phyloP scores from a whole-genome alignment of 768 basidiomycete genomes.

The Leccinum ochraceum region DNA sequence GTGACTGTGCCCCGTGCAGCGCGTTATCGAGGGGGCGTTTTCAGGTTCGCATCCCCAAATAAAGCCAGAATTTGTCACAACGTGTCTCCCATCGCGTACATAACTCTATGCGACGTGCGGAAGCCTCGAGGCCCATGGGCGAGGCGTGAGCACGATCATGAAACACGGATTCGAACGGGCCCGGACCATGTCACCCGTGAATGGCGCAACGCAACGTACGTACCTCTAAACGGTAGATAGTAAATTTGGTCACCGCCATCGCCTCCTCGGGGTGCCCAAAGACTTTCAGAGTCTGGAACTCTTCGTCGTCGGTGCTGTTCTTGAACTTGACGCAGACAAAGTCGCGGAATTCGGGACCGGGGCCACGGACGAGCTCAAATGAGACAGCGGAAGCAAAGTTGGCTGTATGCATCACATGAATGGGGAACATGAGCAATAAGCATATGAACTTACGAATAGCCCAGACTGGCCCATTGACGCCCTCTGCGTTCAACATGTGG shows the following conservation, averaged over 20 bases:
- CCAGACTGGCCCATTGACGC: conserved; percentile 51
- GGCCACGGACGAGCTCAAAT: conserved; percentile 74
- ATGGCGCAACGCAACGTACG: too few relatives aligned
- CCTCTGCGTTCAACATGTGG: conserved; percentile 62
- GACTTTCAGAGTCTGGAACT: conserved; percentile 35
- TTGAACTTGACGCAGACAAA: conserved; percentile 83
- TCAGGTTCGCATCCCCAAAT: conserved; percentile 13
- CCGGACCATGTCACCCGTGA: too few relatives aligned
- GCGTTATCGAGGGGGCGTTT: conserved; percentile 12
- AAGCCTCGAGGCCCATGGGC: conserved; percentile 32
- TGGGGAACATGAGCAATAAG: background rate
- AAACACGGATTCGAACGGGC: too few relatives aligned
- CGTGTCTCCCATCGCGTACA: conserved; percentile 21
- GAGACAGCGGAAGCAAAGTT: conserved; percentile 71
- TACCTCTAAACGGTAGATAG: too few relatives aligned
- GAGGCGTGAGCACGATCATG: too few relatives aligned
- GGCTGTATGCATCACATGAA: conserved; percentile 40
- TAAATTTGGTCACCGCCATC: too few relatives aligned
- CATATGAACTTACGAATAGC: conserved; percentile 60
- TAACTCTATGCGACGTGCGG: conserved; percentile 23
- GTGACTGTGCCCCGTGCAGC: conserved; percentile 10
- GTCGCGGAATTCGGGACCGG: conserved; percentile 73
- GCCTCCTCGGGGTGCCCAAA: too few relatives aligned
- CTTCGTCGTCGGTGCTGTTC: conserved; percentile 62
- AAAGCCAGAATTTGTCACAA: conserved; percentile 3